Evolutionary conservation across 192 early-diverging fungal genomes (phyloP).

Genomic region (Coemansia sp.): DNA sequence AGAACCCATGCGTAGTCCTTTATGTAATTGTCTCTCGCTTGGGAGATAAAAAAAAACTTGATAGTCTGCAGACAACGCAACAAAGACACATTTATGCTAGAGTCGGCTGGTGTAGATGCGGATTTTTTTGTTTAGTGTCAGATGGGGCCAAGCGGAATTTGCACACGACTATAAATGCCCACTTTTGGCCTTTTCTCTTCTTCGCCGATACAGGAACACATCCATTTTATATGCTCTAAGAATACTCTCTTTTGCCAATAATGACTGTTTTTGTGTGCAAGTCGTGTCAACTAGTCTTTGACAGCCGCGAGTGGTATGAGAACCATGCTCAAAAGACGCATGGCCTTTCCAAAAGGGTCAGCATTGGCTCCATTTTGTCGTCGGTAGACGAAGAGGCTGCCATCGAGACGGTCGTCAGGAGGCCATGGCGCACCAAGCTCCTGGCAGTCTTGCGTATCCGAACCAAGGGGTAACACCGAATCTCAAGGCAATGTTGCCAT

Average conservation of each 20-base stretch:
- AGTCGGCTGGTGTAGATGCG: not conserved
- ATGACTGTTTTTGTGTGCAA: slow-evolving; percentile 30
- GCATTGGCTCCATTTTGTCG: slow-evolving; percentile 5
- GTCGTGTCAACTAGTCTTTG: slow-evolving; percentile 18
- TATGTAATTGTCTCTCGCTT: not conserved
- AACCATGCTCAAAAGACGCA: slow-evolving; percentile 21
- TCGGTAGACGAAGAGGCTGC: not conserved
- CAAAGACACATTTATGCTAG: not conserved
- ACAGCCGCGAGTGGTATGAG: slow-evolving; percentile 32
- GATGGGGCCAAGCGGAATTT: not conserved
- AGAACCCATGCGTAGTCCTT: not conserved
- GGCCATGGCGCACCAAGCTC: not conserved
- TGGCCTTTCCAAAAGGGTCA: not conserved
- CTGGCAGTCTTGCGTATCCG: not conserved
- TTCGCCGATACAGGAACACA: not conserved
- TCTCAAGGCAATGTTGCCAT: not conserved
- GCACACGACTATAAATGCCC: not conserved
- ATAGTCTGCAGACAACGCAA: not conserved
- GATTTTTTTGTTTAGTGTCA: not conserved
- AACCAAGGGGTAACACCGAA: not conserved
- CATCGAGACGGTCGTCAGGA: not conserved
- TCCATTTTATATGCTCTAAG: not conserved
- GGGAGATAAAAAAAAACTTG: not conserved
- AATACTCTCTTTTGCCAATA: too few species aligned
- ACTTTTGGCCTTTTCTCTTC: not conserved